Conservation (phyloP, 1,284 basidiomycete genomes). For the Tilletia walkeri region DNA sequence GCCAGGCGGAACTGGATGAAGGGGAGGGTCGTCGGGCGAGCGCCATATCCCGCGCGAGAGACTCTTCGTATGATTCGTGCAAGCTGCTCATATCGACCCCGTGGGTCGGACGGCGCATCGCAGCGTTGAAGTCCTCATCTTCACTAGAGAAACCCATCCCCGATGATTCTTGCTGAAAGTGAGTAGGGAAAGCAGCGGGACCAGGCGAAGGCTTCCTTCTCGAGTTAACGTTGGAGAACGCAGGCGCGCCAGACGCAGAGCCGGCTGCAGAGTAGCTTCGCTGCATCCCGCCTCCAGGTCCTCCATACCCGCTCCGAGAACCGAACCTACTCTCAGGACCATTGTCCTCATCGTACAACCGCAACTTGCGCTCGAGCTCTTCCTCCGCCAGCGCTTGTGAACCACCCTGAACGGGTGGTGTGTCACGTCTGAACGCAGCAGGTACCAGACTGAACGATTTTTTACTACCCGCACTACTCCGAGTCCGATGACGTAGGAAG, state of each 20-base stretch:
- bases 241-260: neutral
- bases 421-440: neutral
- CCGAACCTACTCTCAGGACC: neutral
- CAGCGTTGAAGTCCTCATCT: neutral
- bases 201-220: neutral
- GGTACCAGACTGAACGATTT: conserved; percentile 12
- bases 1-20: neutral
- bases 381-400: conserved; percentile 10
- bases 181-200: neutral
- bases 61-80: neutral
- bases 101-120: too few species aligned
- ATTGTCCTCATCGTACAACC: conserved; percentile 8
- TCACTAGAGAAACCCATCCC: neutral
- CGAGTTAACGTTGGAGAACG: neutral
- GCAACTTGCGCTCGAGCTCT: conserved; percentile 12
- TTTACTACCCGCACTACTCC: conserved; percentile 13
- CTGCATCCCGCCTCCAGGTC: conserved; percentile 4
- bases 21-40: neutral
- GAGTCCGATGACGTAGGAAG: conserved; percentile 11
- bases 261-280: neutral
- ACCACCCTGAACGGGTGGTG: neutral
- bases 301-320: neutral
- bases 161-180: neutral
- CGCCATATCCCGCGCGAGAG: neutral
- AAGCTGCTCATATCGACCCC: neutral